Evolutionary conservation across 1,284 basidiomycete genomes (phyloP), one percentile per base, ranked within the genome.

Genomic region (Malassezia brasiliensis): DNA sequence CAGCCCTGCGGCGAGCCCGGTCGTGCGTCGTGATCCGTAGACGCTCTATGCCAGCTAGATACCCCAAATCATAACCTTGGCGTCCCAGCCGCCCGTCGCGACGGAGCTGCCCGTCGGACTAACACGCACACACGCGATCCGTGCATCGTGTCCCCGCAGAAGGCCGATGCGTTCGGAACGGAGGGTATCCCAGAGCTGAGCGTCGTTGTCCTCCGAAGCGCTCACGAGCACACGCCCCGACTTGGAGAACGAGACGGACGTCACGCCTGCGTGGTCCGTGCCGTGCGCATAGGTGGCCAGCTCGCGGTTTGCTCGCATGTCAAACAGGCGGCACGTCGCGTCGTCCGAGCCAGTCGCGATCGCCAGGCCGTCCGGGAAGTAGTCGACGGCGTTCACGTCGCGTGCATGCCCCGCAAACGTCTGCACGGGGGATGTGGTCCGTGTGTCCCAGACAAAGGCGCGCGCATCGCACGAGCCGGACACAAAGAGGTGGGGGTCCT

Each of bases 271-370:
- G 17, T 96, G 82, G 64, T 96, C 94, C 78, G 96, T 96, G 78
- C 96, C 91, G 76, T 96, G 91, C 1, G 88, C 90, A 79, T 93
- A 98, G 25, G 86, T 82, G 77, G 96, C 96, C 66, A 99, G 79
- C 77, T 96, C 93, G 54, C 91, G 83, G 77, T 96, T 93, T 45
- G 93, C 93, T 51, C 94, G 86, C 65, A 98, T 88, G 77, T 99
- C 94, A 74, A 96, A 99, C 35, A 99, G 78, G 53, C 93, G 86
- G 80, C 93, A 96, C 38, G 93, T 93, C 7, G 91, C 93, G 77
- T 99, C 94, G 74, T 99, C 93, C 9, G 94, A 98, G 31, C 94
- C 94, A 12, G 94, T 96, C 17, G 90, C 93, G 75, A 99, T 96
- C 0, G 94, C 91, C 76, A 96, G 90, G 63, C 93, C 51, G 31